phyloP scores from a whole-genome alignment of 2,329 filamentous ascomycete genomes.

The Trichoderma koningii region DNA sequence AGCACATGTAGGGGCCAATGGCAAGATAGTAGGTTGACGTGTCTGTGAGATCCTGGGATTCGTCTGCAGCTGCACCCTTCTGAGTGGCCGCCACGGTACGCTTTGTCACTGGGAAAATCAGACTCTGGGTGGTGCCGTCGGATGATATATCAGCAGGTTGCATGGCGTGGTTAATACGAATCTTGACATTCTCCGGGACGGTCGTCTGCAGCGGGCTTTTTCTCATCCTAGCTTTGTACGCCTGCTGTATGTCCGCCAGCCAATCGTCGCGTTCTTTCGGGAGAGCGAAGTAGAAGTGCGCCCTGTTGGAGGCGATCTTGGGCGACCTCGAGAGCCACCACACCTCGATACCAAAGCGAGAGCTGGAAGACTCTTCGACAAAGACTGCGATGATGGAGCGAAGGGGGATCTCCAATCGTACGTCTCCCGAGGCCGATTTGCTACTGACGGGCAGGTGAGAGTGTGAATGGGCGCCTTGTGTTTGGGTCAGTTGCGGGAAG shows the following conservation, averaged over 20 bases:
- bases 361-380: slow-evolving; percentile 52
- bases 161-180: slow-evolving; percentile 51
- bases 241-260: slow-evolving; percentile 50
- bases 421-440: slow-evolving; percentile 41
- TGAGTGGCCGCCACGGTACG: slow-evolving; percentile 46
- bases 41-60: slow-evolving; percentile 51
- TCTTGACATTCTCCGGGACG: slow-evolving; percentile 51
- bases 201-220: slow-evolving; percentile 41
- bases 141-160: slow-evolving; percentile 44
- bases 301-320: slow-evolving; percentile 49
- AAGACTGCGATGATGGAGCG: slow-evolving; percentile 56
- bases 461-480: slow-evolving; percentile 29
- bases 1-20: slow-evolving; percentile 55
- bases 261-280: slow-evolving; percentile 54
- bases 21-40: slow-evolving; percentile 57
- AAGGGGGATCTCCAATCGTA: slow-evolving; percentile 52
- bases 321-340: slow-evolving; percentile 56
- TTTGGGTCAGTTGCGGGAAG: slow-evolving; percentile 49
- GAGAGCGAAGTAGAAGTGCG: slow-evolving; percentile 53
- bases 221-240: slow-evolving; percentile 45
- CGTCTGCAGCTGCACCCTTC: slow-evolving; percentile 46
- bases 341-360: slow-evolving; percentile 56
- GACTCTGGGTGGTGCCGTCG: slow-evolving; percentile 36
- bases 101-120: slow-evolving; percentile 57
- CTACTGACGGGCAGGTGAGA: slow-evolving; percentile 33